Evolutionary conservation across 2,329 filamentous ascomycete genomes (phyloP), one percentile per base, ranked within the genome.

Genomic region (Hypoxylon sp.): DNA sequence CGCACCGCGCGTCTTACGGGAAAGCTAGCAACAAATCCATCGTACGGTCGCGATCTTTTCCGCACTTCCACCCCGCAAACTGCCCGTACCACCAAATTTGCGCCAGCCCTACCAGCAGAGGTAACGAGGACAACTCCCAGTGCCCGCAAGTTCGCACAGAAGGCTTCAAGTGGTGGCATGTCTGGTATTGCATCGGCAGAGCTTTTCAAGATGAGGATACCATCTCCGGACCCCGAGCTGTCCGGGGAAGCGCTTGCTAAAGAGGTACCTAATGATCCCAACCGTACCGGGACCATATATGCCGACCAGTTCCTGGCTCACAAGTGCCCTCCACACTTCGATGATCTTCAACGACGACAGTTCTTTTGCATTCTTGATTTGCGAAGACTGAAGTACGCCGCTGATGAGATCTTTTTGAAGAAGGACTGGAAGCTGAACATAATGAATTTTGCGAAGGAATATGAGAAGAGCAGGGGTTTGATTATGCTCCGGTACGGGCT

Each of bases 381-480:
- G 63, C 85, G 87, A 65, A 83, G 87, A 68, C 81, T 89, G 49
- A 89, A 89, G 77, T 88, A 88, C 72, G 85, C 86, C 5, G 87
- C 87, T 28, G 83, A 89, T 71, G 87, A 89, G 72, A 87, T 89
- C 14, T 89, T 89, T 64, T 75, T 79, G 17, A 86, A 84, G 75
- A 89, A 89, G 75, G 86, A 88, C 70, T 89, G 87, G 87, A 88
- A 87, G 77, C 77, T 89, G 58, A 89, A 89, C 69, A 84, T 89
- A 17, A 76, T 86, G 69, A 89, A 89, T 75, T 89, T 89, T 63
- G 86, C 87, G 41, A 89, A 89, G 75, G 87, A 89, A 75, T 89
- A 87, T 67, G 87, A 89, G 75, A 89, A 89, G 80, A 89, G 86
- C 74, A 82, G 87, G 52, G 87, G 86, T 71, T 79, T 89, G 46